Base-by-base conservation (phyloP, 1,284 basidiomycete species). In the Porogramme epimiltina region DNA sequence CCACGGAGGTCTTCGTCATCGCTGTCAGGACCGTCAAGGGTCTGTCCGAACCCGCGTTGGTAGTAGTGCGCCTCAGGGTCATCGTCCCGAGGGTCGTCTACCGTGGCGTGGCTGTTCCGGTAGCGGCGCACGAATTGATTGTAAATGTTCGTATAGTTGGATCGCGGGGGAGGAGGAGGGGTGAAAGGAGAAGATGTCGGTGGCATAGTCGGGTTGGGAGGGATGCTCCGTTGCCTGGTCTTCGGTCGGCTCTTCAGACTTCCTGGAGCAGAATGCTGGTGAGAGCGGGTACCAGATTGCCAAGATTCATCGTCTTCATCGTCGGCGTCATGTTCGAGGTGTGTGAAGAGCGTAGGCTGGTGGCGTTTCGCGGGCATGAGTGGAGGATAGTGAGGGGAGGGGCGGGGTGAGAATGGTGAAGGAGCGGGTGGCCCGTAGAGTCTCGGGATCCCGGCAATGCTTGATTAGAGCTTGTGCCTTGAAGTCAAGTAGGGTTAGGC, bases 121-220 rank as follows among this genome's bases (percentile, higher is more conserved):
- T 91, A 91, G 37, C 87, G 76, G 57, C 79, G 81, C 38, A 91
- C 80, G 66, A 91, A 91, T 64, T 89, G 87, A 24, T 85, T 83
- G 69, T 91, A 91, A 25, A 88, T 78, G 63, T 87, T 82, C 15
- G 84, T 75, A 65, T 85, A 82, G 56, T 79, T 80, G 28, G 74
- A 70, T 45, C 66, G 68, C 34, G 63, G 62, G 37, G 67, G 62
- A 25, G 63, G 47, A n/a, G 61, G 55, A 33, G 56, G 59, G 11
- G 54, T 51, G 0, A 60, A 41, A 16, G 72, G 56, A 18, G 69
- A 62, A 40, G 72, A 68, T 45, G 70, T 58, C n/a, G 49, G 52
- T 43, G 67, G 66, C 6, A 64, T 62, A 42, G 62, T 60, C 38
- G 65, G 60, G 55, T 38, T 64, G 36, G 66, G 58, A 42, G 67